Evolutionary conservation across 768 basidiomycete species (phyloP).

Genomic region (Suillus variegatus): DNA sequence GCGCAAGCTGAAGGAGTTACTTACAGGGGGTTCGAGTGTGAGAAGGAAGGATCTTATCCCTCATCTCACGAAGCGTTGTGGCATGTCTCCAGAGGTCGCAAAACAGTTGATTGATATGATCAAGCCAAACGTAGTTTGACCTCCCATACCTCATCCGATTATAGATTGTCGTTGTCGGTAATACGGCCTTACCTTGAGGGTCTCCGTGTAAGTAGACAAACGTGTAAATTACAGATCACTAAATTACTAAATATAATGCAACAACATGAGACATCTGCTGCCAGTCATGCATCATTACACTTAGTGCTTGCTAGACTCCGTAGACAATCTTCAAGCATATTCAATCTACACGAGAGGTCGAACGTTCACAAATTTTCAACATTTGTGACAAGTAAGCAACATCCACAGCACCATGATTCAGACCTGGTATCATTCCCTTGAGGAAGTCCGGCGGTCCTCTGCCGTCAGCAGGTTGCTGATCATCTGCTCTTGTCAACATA

Average conservation of each 20-base stretch:
- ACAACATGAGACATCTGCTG: slow-evolving; percentile 11
- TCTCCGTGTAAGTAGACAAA: neutral
- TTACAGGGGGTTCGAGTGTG: slow-evolving; percentile 16
- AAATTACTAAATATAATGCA: neutral
- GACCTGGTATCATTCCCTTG: no score
- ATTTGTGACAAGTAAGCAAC: no score
- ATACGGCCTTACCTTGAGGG: neutral
- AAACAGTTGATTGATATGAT: neutral
- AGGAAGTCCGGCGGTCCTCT: neutral
- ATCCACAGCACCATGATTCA: no score
- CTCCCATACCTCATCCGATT: neutral
- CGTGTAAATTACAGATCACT: neutral
- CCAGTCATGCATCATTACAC: neutral
- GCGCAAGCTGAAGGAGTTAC: slow-evolving; percentile 23
- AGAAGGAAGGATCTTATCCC: slow-evolving; percentile 24
- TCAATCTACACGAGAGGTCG: neutral
- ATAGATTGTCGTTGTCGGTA: neutral
- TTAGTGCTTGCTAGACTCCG: neutral
- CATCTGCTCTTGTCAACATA: no score
- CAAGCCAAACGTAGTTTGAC: neutral
- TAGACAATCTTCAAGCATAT: neutral
- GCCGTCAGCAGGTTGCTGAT: neutral
- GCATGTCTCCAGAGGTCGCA: slow-evolving; percentile 23
- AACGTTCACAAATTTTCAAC: no score
- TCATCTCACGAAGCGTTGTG: slow-evolving; percentile 30